Evolutionary conservation across 305 asterid species (phyloP), one percentile per base, ranked within the genome.

Genomic region (Nicotiana rustica): DNA sequence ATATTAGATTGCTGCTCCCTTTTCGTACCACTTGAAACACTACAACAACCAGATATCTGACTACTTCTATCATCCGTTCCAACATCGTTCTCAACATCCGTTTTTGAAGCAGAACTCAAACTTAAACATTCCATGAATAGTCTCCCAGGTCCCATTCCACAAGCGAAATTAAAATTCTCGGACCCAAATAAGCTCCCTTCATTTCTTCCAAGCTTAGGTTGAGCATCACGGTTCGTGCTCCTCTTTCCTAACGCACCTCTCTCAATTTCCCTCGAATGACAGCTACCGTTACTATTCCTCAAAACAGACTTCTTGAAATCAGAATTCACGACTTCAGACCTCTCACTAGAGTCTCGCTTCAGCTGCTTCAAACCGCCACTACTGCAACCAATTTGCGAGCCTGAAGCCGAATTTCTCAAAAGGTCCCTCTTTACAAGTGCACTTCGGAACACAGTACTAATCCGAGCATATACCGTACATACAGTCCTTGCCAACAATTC

Each of bases 101-200:
- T 87, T 84, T 89, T 91, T 17, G 96, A 90, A 80, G 89, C 83
- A 33, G 97, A 90, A 70, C 92, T 91, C 83, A 91, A 87, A 78
- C 86, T 96, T 56, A 96, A 85, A 78, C 99, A 95, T 65, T 93
- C 97, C 92, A 92, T 84, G 87, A 95, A 91, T 75, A 96, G 81
- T 82, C 92, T 85, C 21, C 97, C 94, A 1, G 94, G 96, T 73
- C 95, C 97, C 18, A 92, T 81, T 52, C 97, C 96, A 82, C 99
- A 97, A 0, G 87, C 90, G 44, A 91, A 90, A 81, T 86, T 90
- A 89, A 90, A 89, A 86, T 92, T 95, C 60, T 92, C 92, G 0
- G 92, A 88, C 73, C 91, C 84, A 77, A 93, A 91, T 84, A 86
- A 66, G 80, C 88, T 90, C n/a, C 90, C 82, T 82, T 89, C 96